Evolutionary conservation across 768 basidiomycete genomes (phyloP).

Genomic region (Amanita pallidorosea): DNA sequence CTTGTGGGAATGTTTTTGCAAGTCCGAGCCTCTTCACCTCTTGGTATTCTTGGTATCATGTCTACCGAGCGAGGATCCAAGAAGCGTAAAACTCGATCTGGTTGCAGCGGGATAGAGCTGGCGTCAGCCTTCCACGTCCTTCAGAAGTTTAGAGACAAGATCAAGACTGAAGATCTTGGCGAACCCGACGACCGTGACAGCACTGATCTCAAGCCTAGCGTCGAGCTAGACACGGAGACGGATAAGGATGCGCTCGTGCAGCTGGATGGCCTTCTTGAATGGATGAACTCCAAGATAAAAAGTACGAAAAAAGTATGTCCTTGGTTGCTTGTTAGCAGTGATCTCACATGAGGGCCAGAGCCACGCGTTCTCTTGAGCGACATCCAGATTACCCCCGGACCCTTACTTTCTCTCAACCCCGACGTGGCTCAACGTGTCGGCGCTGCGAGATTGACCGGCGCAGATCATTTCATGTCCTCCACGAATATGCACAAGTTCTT

Average conservation of each 20-base stretch:
- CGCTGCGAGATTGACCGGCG: conserved; percentile 7
- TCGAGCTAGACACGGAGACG: conserved; percentile 7
- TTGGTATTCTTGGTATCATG: background rate
- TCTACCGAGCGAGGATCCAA: conserved; percentile 9
- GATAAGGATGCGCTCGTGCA: conserved; percentile 9
- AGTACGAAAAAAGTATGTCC: conserved; percentile 7
- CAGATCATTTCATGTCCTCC: conserved; percentile 10
- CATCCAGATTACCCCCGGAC: conserved; percentile 5
- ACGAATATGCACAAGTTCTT: conserved; percentile 8
- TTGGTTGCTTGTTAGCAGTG: conserved; percentile 3
- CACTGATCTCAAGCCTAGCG: conserved; percentile 1
- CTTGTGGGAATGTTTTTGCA: no score
- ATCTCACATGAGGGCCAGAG: conserved; percentile 3
- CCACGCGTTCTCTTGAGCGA: conserved; percentile 3
- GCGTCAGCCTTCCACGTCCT: conserved; percentile 9
- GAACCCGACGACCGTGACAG: conserved; percentile 4
- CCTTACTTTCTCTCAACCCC: conserved; percentile 6
- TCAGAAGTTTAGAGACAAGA: conserved; percentile 10
- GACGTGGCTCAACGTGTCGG: conserved; percentile 8
- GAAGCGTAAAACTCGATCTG: conserved; percentile 8
- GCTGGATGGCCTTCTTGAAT: conserved; percentile 9
- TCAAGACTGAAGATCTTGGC: conserved; percentile 7
- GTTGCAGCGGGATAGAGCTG: conserved; percentile 10
- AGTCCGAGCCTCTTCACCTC: no score
- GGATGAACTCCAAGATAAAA: conserved; percentile 10